A percentile compares a stretch with the other conserved stretches of the same genome.
These are phyloP conservation scores for Calonectria ilicicola DNA, from an alignment of 2,329 filamentous ascomycete genomes.

Conservation along the genomic window DNA sequence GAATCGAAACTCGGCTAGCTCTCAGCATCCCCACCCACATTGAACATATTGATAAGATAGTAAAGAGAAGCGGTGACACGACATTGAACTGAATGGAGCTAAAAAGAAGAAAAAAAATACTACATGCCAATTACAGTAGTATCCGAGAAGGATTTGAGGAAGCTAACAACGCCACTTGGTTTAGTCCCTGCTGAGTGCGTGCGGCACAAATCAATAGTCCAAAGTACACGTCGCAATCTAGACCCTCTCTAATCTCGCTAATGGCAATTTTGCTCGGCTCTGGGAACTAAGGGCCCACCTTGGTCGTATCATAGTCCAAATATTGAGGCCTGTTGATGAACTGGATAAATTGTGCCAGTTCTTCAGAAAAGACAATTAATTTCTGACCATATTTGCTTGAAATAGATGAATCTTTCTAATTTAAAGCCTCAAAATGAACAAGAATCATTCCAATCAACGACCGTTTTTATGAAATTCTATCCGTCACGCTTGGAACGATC, in stretches of 20 bases:
- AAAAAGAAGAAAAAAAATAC: neutral
- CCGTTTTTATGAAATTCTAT: no score
- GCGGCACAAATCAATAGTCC: neutral
- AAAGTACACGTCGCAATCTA: neutral
- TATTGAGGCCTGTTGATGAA: no score
- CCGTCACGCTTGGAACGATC: no score
- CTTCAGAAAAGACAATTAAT: no score
- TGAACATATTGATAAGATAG: neutral
- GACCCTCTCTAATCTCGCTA: neutral
- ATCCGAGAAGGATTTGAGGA: neutral
- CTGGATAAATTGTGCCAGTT: no score
- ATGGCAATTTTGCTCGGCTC: neutral
- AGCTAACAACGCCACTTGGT: neutral
- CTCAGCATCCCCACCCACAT: neutral
- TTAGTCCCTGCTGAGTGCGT: neutral
- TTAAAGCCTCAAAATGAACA: no score
- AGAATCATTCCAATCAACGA: no score
- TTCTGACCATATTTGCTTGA: no score
- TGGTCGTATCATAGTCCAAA: no score
- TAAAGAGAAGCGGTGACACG: neutral
- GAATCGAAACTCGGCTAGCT: neutral
- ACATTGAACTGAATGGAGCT: neutral
- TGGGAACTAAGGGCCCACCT: no score
- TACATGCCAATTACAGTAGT: no score
- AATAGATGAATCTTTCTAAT: no score